A percentile compares a stretch with the other conserved stretches of the same genome.
Conservation (phyloP, 2,329 filamentous ascomycete genomes). For the Paecilomyces variotii region DNA sequence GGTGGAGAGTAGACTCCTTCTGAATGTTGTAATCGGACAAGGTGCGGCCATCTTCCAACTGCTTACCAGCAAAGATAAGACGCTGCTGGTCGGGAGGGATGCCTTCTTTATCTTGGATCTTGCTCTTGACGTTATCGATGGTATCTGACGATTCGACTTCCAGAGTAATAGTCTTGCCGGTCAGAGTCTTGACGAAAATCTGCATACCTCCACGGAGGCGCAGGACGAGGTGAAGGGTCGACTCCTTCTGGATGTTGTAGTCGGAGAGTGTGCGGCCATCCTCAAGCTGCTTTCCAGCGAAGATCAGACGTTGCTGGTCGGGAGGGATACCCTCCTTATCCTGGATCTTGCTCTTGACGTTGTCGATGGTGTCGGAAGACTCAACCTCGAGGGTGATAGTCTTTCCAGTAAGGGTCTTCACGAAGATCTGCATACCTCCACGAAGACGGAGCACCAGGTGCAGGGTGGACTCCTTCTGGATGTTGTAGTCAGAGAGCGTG, state of each 20-base stretch:
- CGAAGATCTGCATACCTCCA: conserved; percentile 57
- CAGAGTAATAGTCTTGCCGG: conserved; percentile 87
- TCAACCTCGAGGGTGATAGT: conserved; percentile 61
- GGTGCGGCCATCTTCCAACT: conserved; percentile 85
- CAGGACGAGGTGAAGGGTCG: conserved; percentile 75
- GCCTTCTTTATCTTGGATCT: conserved; percentile 75
- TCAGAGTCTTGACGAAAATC: conserved; percentile 51
- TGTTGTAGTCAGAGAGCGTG: conserved; percentile 49
- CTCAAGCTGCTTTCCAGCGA: conserved; percentile 92
- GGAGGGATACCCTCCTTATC: conserved; percentile 96
- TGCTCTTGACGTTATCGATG: conserved; percentile 88
- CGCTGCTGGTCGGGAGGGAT: conserved; percentile 94
- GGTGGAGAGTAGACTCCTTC: conserved; percentile 74
- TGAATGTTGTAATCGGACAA: conserved; percentile 96
- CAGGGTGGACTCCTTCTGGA: conserved; percentile 58
- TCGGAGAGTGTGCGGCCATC: conserved; percentile 84
- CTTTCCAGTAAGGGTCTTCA: conserved; percentile 55
- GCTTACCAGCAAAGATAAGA: conserved; percentile 88
- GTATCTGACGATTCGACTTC: conserved; percentile 86
- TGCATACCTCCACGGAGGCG: conserved; percentile 75
- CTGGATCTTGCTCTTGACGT: conserved; percentile 95
- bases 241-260: conserved; percentile 96
- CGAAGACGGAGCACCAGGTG: conserved; percentile 68
- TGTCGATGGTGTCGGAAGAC: conserved; percentile 82
- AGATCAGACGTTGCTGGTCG: conserved; percentile 92